Evolutionary conservation across 257 asterid species (phyloP).

Genomic region (Solanum piurae): DNA sequence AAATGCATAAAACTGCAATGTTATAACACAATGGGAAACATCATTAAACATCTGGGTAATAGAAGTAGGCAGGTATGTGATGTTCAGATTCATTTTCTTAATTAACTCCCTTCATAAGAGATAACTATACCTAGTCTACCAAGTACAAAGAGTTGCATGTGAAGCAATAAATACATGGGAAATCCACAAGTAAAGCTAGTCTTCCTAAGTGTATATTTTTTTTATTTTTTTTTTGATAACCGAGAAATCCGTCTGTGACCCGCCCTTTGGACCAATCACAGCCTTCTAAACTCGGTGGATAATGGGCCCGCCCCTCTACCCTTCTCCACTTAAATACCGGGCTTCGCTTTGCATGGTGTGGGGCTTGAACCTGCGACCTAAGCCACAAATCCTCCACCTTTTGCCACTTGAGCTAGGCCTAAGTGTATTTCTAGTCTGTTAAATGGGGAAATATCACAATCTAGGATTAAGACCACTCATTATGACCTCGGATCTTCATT

Average conservation of each 20-base stretch:
- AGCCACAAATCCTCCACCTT: too few species aligned
- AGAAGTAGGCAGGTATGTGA: background rate
- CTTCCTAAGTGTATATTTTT: background rate
- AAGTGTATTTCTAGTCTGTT: background rate
- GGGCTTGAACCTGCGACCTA: too few species aligned
- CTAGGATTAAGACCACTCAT: background rate
- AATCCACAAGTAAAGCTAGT: background rate
- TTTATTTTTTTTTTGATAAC: too few species aligned
- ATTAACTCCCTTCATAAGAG: background rate
- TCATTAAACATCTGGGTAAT: background rate
- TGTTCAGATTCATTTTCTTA: background rate
- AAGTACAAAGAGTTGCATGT: background rate
- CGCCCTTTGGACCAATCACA: too few species aligned
- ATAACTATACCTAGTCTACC: background rate
- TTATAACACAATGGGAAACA: background rate
- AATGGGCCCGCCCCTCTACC: too few species aligned
- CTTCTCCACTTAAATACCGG: too few species aligned
- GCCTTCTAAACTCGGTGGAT: too few species aligned
- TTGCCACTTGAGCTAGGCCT: background rate
- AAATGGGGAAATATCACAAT: background rate
- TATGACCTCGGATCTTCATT: background rate
- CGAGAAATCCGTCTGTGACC: too few species aligned
- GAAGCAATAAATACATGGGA: background rate
- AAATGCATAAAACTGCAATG: background rate
- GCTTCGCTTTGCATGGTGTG: too few species aligned